Base-by-base conservation (phyloP, 306 rosid genomes). In the Hippophae tibetana region DNA sequence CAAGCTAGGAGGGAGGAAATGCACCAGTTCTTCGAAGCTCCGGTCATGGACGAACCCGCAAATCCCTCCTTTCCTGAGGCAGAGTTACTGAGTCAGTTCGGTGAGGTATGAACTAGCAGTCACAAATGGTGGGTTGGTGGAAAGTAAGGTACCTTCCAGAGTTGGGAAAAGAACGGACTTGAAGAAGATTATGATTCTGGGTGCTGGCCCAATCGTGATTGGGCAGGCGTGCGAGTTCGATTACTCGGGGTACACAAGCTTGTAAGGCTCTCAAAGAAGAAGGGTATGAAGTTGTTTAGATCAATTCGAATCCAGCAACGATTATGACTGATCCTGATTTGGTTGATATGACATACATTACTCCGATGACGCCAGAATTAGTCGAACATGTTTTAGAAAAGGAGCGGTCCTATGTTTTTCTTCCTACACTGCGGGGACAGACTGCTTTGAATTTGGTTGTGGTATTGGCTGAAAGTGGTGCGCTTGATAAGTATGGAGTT, bases 351-450 rank as follows among this genome's bases (percentile, higher is more conserved):
- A 88, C 99, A 1, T 93, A 89, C 63, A 69, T 93, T 40, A 71
- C 97, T 1, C 99, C 97, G 6, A 93, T 93, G 97, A 93, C 97
- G 3, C 94, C 99, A 0, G 97, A 89, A 8, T 62, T 89, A 44
- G 95, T 93, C 1, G 99, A 93, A 76, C 82, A 82, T 42, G 86
- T 89, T 1, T 78, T 93, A 12, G 95, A 80, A 44, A 66, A 80
- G 54, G 99, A 93, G 74, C 95, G 95, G 5, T 97, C 95, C 0
- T 94, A 93, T 49, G 99, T 95, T 5, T 79, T 93, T 27, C 67
- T 88, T 58, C 99, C 99, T 3, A 93, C 97, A 2, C 88, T 93
- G 99, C 97, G 97, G 1, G 99, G 99, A 50, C 97, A 93, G 71
- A 93, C 99, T 4, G 97, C 95, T 7, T 78, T 93, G 6, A 93